Conservation (phyloP, 345 rosid genomes). For the Kernera saxatilis region DNA sequence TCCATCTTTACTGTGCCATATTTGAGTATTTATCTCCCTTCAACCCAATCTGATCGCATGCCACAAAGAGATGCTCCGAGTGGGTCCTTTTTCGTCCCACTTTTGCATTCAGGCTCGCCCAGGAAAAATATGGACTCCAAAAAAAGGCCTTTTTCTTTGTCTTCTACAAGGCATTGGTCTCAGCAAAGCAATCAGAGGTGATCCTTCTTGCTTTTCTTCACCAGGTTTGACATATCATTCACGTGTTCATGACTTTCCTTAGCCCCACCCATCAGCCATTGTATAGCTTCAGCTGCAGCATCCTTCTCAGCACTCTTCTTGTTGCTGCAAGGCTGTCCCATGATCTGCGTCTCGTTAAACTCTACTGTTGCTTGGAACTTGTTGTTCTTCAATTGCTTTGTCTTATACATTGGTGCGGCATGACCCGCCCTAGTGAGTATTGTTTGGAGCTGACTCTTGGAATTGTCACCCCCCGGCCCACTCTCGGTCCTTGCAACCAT, state of each 20-base stretch:
- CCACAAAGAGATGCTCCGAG: not conserved
- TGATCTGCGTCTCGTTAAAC: conserved; percentile 65
- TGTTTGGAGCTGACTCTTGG: conserved; percentile 90
- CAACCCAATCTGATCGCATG: not conserved
- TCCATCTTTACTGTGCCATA: conserved; percentile 4
- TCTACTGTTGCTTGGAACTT: conserved; percentile 72
- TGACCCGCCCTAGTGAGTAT: conserved; percentile 75
- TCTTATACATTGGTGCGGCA: conserved; percentile 62
- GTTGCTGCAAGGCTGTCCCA: conserved; percentile 79
- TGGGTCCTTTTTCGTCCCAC: not conserved
- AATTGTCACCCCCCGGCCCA: conserved; percentile 88
- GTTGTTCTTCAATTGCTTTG: conserved; percentile 63
- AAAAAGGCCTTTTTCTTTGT: not conserved
- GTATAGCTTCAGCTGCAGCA: conserved; percentile 89
- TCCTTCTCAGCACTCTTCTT: conserved; percentile 95
- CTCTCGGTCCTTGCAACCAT: conserved; percentile 49
- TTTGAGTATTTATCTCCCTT: not conserved
- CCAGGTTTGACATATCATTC: conserved; percentile 59
- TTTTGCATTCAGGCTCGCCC: not conserved
- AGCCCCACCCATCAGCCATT: conserved; percentile 63
- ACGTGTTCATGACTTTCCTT: conserved; percentile 43
- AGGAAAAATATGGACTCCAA: not conserved
- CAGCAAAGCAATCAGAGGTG: conserved; percentile 31
- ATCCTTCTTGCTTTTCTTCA: conserved; percentile 75
- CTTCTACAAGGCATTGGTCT: conserved; percentile 6